These are phyloP conservation scores for Ogataea naganishii DNA, from an alignment of 805 yeast genomes.

Conservation along the genomic window DNA sequence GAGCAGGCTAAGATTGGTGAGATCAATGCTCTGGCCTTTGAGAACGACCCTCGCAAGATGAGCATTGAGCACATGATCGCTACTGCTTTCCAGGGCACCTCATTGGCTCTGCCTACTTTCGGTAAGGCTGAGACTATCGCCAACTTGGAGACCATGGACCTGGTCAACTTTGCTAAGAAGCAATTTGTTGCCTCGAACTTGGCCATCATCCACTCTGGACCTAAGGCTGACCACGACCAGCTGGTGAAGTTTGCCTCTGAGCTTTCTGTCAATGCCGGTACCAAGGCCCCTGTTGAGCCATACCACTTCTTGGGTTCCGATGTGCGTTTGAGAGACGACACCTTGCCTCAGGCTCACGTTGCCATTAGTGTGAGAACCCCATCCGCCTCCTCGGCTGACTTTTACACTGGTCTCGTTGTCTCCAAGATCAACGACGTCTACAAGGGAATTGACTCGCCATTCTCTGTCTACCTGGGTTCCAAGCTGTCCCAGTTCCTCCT, in stretches of 20 bases:
- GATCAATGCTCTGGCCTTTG: slow-evolving; percentile 43
- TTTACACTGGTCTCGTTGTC: slow-evolving; percentile 66
- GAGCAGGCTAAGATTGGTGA: slow-evolving; percentile 38
- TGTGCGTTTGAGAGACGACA: slow-evolving; percentile 83
- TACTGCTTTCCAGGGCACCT: slow-evolving; percentile 82
- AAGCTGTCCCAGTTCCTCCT: slow-evolving; percentile 61
- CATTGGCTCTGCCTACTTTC: slow-evolving; percentile 65
- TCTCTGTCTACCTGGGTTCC: slow-evolving; percentile 52
- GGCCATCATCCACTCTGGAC: slow-evolving; percentile 61
- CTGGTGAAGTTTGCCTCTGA: slow-evolving; percentile 59
- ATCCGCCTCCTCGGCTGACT: slow-evolving; percentile 51
- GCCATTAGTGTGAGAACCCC: slow-evolving; percentile 73
- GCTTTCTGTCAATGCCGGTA: slow-evolving; percentile 40
- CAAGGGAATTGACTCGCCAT: slow-evolving; percentile 44
- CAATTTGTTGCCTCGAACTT: slow-evolving; percentile 56
- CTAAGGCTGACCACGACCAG: slow-evolving; percentile 55
- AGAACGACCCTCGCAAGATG: slow-evolving; percentile 43
- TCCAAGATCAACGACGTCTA: slow-evolving; percentile 52
- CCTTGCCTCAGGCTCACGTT: slow-evolving; percentile 71
- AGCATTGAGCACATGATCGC: slow-evolving; percentile 71
- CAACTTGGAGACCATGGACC: slow-evolving; percentile 50
- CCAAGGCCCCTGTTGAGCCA: slow-evolving; percentile 36
- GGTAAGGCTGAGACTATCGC: slow-evolving; percentile 65
- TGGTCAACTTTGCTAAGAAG: slow-evolving; percentile 44
- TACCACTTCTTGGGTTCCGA: slow-evolving; percentile 79